Conservation (phyloP, 768 basidiomycete genomes). For the Leccinum longicurvipes region DNA sequence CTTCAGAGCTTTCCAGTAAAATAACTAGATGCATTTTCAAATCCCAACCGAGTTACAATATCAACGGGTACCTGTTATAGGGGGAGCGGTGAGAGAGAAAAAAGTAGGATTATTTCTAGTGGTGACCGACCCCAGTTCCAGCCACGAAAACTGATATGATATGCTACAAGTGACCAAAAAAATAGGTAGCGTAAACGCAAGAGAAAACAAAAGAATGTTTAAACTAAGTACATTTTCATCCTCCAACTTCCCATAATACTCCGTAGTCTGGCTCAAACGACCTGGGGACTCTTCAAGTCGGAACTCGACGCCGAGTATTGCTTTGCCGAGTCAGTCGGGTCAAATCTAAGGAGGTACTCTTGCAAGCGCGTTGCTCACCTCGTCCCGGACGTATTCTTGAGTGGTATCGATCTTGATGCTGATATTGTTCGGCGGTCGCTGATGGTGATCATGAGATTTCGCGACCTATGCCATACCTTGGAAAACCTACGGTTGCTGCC, state of each 20-base stretch:
- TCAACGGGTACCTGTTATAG: not conserved
- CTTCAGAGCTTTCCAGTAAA: not conserved
- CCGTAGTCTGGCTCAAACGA: constrained; percentile 9
- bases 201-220: constrained; percentile 1
- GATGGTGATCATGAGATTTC: not conserved
- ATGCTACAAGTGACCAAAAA: constrained; percentile 19
- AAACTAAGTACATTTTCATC: constrained; percentile 3
- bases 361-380: constrained; percentile 16
- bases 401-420: constrained; percentile 68
- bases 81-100: not conserved
- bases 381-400: constrained; percentile 50
- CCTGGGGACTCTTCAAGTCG: constrained; percentile 21
- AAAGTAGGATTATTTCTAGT: constrained; percentile 1
- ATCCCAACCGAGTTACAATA: not conserved
- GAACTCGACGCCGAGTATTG: constrained; percentile 21
- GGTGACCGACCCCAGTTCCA: constrained; percentile 16
- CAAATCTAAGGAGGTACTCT: not conserved
- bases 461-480: not conserved
- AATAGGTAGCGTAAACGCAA: not conserved
- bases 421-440: constrained; percentile 45
- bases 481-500: constrained; percentile 9
- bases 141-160: constrained; percentile 3
- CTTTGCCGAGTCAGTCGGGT: not conserved
- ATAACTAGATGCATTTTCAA: not conserved
- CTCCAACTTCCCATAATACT: not conserved